These are phyloP conservation scores for Tuber borchii DNA, from an alignment of 495 filamentous ascomycete species.

Conservation along the genomic window DNA sequence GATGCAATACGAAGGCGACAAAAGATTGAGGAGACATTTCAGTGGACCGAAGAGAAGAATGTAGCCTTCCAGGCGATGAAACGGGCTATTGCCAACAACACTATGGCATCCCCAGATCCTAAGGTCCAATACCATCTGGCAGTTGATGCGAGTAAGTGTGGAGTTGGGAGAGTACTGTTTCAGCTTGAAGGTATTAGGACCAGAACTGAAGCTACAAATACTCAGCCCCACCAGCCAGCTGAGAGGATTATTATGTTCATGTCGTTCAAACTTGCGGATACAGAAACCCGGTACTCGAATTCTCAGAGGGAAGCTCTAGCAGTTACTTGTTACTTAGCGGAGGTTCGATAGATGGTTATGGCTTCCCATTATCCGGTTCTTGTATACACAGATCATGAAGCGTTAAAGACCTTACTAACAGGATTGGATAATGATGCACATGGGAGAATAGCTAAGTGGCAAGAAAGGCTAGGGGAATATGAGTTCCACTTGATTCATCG, in stretches of 20 bases:
- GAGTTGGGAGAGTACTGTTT: not conserved
- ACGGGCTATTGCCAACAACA: not conserved
- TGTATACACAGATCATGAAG: not conserved
- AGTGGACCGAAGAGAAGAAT: fast-evolving
- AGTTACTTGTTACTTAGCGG: not conserved
- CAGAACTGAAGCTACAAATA: not conserved
- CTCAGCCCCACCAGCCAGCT: too few species aligned
- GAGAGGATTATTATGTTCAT: slow-evolving; percentile 4
- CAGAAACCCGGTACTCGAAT: not conserved
- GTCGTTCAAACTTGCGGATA: not conserved
- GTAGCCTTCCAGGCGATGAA: not conserved
- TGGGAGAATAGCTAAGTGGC: too few species aligned
- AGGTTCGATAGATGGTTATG: not conserved
- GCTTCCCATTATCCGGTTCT: not conserved
- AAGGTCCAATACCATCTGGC: not conserved
- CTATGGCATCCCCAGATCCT: not conserved
- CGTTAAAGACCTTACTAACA: not conserved
- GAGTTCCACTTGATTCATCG: too few species aligned
- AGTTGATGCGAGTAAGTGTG: not conserved
- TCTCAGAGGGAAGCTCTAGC: not conserved
- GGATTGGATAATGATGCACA: too few species aligned
- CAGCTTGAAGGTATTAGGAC: not conserved
- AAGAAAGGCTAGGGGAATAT: too few species aligned
- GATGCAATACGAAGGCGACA: too few species aligned
- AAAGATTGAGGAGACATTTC: too few species aligned